Evolutionary conservation across 495 filamentous ascomycete species (phyloP).

Genomic region (Aspergillus cristatus): DNA sequence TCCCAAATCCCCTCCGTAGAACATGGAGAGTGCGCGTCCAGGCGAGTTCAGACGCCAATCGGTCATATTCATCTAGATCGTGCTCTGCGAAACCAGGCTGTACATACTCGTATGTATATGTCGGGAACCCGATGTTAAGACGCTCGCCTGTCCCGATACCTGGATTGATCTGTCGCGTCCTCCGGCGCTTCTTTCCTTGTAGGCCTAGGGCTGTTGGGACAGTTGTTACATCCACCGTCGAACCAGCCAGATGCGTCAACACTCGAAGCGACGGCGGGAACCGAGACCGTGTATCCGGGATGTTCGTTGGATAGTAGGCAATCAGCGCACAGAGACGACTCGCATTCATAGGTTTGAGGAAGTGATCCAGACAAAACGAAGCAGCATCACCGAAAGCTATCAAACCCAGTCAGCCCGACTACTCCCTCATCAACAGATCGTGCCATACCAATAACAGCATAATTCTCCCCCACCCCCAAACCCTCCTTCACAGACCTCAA

Average conservation of each 20-base stretch:
- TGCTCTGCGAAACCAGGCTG: slow-evolving; percentile 52
- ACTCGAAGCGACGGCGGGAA: slow-evolving; percentile 42
- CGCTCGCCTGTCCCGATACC: slow-evolving; percentile 47
- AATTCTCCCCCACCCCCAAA: slow-evolving; percentile 40
- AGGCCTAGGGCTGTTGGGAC: slow-evolving; percentile 49
- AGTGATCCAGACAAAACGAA: slow-evolving; percentile 45
- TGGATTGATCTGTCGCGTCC: slow-evolving; percentile 38
- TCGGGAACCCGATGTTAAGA: slow-evolving; percentile 27
- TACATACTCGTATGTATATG: slow-evolving; percentile 39
- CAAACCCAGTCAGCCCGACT: neutral
- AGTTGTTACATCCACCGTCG: slow-evolving; percentile 34
- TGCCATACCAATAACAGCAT: slow-evolving; percentile 39
- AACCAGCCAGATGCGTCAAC: slow-evolving; percentile 45
- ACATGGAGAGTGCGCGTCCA: slow-evolving; percentile 46
- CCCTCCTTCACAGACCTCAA: slow-evolving; percentile 37
- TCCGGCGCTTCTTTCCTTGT: slow-evolving; percentile 48
- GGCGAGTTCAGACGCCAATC: slow-evolving; percentile 42
- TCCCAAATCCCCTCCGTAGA: slow-evolving; percentile 47
- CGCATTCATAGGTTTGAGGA: slow-evolving; percentile 36
- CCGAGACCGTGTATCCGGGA: slow-evolving; percentile 38
- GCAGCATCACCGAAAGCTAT: slow-evolving; percentile 52
- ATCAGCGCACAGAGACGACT: slow-evolving; percentile 42
- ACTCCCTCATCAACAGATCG: neutral
- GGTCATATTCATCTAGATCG: slow-evolving; percentile 41
- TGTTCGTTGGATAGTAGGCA: slow-evolving; percentile 51